Conservation (phyloP, 2,329 filamentous ascomycete genomes). For the Verticillium albo-atrum region DNA sequence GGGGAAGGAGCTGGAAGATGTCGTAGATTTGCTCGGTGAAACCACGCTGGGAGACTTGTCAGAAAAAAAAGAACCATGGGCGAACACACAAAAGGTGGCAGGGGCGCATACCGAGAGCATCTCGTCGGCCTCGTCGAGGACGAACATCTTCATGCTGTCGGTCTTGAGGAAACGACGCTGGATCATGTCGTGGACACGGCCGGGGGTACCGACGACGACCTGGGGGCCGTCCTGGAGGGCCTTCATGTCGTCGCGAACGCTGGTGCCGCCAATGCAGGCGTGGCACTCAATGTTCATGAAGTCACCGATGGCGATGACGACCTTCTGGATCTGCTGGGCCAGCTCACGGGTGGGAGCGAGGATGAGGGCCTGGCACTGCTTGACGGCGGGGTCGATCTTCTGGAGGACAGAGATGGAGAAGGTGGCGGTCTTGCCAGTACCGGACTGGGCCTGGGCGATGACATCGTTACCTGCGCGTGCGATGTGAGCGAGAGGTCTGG, state of each 20-base stretch:
- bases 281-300: conserved; percentile 99
- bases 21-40: conserved; percentile 99
- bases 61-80: neutral
- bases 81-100: neutral
- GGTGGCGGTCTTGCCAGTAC: conserved; percentile 99
- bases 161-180: conserved; percentile 96
- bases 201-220: conserved; percentile 95
- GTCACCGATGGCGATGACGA: conserved; percentile 96
- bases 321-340: conserved; percentile 99
- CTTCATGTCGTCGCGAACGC: conserved; percentile 98
- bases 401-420: conserved; percentile 99
- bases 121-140: conserved; percentile 98
- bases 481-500: conserved; percentile 8
- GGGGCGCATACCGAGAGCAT: conserved; percentile 76
- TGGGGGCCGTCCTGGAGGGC: conserved; percentile 93
- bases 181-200: conserved; percentile 99
- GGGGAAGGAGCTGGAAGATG: conserved; percentile 97
- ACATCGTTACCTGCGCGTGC: conserved; percentile 77
- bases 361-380: conserved; percentile 97
- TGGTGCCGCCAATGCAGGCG: conserved; percentile 98
- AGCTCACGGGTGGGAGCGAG: conserved; percentile 97
- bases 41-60: conserved; percentile 62
- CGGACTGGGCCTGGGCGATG: conserved; percentile 98
- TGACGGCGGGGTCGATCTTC: conserved; percentile 93
- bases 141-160: conserved; percentile 99